Conservation (phyloP, 768 basidiomycete genomes). For the Lyophyllum decastes region DNA sequence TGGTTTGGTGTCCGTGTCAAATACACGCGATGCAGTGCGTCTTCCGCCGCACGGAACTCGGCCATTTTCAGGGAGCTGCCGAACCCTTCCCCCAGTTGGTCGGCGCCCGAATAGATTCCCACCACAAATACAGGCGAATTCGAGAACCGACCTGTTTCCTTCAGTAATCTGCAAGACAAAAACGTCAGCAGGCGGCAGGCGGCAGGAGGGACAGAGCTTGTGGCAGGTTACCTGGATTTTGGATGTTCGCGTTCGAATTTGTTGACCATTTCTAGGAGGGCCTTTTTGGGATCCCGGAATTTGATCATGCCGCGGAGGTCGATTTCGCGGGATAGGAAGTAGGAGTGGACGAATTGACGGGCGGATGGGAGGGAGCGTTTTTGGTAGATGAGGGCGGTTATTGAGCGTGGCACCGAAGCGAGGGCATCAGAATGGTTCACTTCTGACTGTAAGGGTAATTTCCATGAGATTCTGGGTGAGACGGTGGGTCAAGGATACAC, state of each 20-base stretch:
- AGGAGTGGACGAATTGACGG: constrained; percentile 85
- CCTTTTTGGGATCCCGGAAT: constrained; percentile 80
- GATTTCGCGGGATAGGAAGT: constrained; percentile 85
- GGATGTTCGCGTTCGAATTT: constrained; percentile 69
- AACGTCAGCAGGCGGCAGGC: background rate
- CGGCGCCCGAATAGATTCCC: constrained; percentile 84
- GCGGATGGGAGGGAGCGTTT: constrained; percentile 83
- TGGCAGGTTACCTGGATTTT: constrained; percentile 58
- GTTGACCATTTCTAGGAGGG: constrained; percentile 69
- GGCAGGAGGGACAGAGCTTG: background rate
- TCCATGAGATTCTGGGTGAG: background rate
- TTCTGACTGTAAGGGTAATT: constrained; percentile 37
- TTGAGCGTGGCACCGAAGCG: constrained; percentile 81
- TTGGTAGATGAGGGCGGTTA: constrained; percentile 89
- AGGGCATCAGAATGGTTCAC: constrained; percentile 85
- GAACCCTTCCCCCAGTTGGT: constrained; percentile 92
- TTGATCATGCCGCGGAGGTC: constrained; percentile 81
- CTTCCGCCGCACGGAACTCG: constrained; percentile 89
- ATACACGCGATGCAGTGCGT: constrained; percentile 80
- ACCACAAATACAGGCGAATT: constrained; percentile 94
- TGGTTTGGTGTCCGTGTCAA: constrained; percentile 77
- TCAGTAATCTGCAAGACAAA: constrained; percentile 61
- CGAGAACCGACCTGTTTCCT: constrained; percentile 90
- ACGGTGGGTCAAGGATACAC: constrained; percentile 25
- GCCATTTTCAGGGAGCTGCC: constrained; percentile 94